Evolutionary conservation across 1,139 yeast species (phyloP).

Genomic region (Pichia sp.): DNA sequence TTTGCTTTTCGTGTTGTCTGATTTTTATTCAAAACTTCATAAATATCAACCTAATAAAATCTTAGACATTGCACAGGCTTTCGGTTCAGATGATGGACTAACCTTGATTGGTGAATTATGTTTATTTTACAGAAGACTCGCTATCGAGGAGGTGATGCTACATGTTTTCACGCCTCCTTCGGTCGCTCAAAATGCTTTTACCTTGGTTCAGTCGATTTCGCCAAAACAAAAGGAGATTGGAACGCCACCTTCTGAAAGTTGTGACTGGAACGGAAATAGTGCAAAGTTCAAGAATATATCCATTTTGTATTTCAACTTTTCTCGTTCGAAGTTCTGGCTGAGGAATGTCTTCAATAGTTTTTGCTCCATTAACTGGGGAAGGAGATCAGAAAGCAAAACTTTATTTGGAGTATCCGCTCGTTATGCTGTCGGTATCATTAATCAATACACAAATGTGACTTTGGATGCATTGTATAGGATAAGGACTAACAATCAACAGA

Average conservation of each 20-base stretch:
- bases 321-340: constrained; percentile 49
- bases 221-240: constrained; percentile 38
- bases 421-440: constrained; percentile 41
- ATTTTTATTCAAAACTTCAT: constrained; percentile 51
- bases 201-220: constrained; percentile 27
- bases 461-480: constrained; percentile 22
- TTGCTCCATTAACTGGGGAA: constrained; percentile 38
- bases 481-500: constrained; percentile 21
- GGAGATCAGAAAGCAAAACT: constrained; percentile 40
- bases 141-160: constrained; percentile 54
- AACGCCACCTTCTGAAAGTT: constrained; percentile 33
- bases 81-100: constrained; percentile 40
- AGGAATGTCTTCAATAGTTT: constrained; percentile 40
- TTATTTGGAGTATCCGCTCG: constrained; percentile 35
- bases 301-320: constrained; percentile 49
- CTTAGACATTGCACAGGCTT: constrained; percentile 43
- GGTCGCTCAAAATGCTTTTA: constrained; percentile 36
- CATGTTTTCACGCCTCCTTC: constrained; percentile 45
- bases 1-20: constrained; percentile 38
- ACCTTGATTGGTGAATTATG: constrained; percentile 39
- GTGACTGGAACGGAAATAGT: constrained; percentile 41
- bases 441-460: constrained; percentile 34
- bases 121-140: constrained; percentile 44
- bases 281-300: constrained; percentile 60
- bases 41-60: constrained; percentile 46